Conservation (phyloP, 345 rosid genomes). For the Gossypium mustelinum region DNA sequence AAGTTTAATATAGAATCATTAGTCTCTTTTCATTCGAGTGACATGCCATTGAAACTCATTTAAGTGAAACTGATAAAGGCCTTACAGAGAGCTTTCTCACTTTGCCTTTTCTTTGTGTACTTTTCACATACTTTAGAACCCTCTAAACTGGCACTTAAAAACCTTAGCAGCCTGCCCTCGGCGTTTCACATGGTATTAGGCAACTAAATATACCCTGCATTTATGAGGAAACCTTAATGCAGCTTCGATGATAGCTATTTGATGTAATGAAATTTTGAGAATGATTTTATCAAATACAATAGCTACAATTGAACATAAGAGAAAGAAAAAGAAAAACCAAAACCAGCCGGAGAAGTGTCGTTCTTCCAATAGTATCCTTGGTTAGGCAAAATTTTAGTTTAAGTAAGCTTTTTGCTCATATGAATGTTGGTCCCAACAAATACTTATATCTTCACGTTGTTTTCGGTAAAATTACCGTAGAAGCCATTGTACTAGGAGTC, state of each 20-base stretch:
- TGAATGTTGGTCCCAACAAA: not conserved
- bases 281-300: not conserved
- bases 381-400: not conserved
- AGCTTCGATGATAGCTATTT: not conserved
- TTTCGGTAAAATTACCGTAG: not conserved
- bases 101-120: too few species aligned
- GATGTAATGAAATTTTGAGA: not conserved
- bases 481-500: too few species aligned
- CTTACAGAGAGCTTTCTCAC: not conserved
- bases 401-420: not conserved
- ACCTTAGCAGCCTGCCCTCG: not conserved
- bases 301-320: not conserved
- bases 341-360: not conserved
- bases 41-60: not conserved
- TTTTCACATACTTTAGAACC: not conserved
- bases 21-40: not conserved
- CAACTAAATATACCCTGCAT: not conserved
- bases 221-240: not conserved
- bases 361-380: not conserved
- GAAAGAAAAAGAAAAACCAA: not conserved
- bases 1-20: not conserved
- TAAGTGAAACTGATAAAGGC: not conserved
- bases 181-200: not conserved
- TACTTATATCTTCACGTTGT: not conserved
- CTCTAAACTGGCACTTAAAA: not conserved